A percentile compares a stretch with the other conserved stretches of the same genome.
Conservation (phyloP, 371 early-diverging fungal species). For the Massospora cicadina region DNA sequence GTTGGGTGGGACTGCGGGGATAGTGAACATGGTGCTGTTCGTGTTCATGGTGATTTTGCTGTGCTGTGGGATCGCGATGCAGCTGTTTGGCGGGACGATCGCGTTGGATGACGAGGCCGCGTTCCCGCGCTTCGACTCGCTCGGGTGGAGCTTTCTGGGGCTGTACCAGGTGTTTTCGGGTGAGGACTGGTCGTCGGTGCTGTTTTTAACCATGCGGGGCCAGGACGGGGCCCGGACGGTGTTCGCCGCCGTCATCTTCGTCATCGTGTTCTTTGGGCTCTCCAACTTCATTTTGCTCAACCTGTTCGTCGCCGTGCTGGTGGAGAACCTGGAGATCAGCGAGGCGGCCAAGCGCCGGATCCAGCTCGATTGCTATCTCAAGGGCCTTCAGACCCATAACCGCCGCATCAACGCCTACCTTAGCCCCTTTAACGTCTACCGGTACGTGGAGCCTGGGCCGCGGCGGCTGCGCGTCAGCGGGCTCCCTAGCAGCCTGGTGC, state of each 20-base stretch:
- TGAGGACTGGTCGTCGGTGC: conserved; percentile 43
- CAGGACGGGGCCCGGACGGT: conserved; percentile 17
- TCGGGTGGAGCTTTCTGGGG: conserved; percentile 7
- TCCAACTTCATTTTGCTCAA: conserved; percentile 31
- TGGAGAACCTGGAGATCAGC: conserved; percentile 7
- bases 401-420: background rate
- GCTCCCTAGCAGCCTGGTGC: background rate
- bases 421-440: conserved; percentile 1
- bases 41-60: conserved; percentile 32
- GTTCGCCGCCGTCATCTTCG: conserved; percentile 28
- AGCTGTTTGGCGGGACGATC: conserved; percentile 8
- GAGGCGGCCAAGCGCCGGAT: conserved; percentile 1
- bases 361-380: conserved; percentile 6
- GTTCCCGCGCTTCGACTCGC: conserved; percentile 1
- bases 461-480: background rate
- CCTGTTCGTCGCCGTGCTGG: conserved; percentile 9
- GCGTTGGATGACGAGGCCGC: background rate
- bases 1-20: conserved; percentile 34
- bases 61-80: conserved; percentile 20
- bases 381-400: background rate
- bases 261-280: conserved; percentile 37
- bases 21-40: conserved; percentile 39
- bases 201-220: conserved; percentile 29
- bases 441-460: conserved; percentile 5
- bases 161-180: conserved; percentile 36